phyloP scores from a whole-genome alignment of 441 rosid genomes.

The Bocquillonia castaneifolia region DNA sequence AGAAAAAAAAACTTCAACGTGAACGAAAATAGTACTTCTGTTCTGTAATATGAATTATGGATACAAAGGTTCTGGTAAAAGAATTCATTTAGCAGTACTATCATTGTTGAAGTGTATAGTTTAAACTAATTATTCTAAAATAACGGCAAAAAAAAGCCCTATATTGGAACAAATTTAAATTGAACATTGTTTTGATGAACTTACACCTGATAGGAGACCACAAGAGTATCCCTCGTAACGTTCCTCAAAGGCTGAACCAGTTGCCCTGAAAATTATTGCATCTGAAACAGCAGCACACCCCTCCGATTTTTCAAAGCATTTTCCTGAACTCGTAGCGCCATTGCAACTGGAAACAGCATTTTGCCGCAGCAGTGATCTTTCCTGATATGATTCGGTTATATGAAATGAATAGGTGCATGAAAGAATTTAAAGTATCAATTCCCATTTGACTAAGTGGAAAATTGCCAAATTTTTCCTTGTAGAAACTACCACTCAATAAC shows the following conservation, averaged over 20 bases:
- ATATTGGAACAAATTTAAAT: background rate
- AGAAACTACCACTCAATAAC: background rate
- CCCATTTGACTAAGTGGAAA: background rate
- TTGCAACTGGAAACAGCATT: background rate
- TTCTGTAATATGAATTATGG: background rate
- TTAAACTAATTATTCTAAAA: background rate
- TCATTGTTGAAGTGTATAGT: background rate
- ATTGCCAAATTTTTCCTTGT: background rate
- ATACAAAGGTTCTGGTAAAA: conserved; percentile 1
- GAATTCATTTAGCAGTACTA: background rate
- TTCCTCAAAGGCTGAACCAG: background rate
- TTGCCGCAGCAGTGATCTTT: background rate
- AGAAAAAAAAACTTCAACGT: background rate
- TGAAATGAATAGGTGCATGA: conserved; percentile 1
- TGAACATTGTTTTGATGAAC: background rate
- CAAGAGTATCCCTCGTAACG: background rate
- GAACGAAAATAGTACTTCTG: background rate
- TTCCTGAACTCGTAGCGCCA: conserved; percentile 1
- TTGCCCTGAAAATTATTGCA: conserved; percentile 10
- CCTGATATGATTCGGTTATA: conserved; percentile 2
- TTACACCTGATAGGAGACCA: conserved; percentile 8
- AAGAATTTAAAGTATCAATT: background rate
- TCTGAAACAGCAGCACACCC: conserved; percentile 1
- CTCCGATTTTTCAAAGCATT: conserved; percentile 8
- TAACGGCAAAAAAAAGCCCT: background rate